Evolutionary conservation across 116 monocot genomes (phyloP).

Genomic region (Zostera marina): DNA sequence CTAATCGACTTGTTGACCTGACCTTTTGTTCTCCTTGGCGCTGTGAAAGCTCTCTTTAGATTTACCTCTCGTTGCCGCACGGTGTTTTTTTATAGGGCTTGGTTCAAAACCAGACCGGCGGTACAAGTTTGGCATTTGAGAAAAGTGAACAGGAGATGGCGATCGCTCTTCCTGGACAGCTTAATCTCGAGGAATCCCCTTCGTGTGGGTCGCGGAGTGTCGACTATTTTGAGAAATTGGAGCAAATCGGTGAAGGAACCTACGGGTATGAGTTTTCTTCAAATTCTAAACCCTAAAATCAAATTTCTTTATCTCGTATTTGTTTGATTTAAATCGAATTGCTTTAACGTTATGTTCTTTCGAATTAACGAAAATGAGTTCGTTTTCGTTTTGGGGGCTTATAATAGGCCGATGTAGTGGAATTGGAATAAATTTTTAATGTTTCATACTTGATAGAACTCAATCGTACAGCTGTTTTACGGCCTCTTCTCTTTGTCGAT

Average conservation of each 20-base stretch:
- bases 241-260: slow-evolving; percentile 97
- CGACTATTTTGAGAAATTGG: slow-evolving; percentile 92
- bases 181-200: slow-evolving; percentile 77
- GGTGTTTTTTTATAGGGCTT: slow-evolving; percentile 1
- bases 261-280: slow-evolving; percentile 39
- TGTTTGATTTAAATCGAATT: not conserved
- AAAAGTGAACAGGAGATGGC: slow-evolving; percentile 28
- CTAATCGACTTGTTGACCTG: too few species aligned
- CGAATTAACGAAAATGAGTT: too few species aligned
- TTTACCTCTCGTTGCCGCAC: not conserved
- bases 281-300: not conserved
- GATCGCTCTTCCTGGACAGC: slow-evolving; percentile 63
- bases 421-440: too few species aligned
- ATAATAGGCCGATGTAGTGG: too few species aligned
- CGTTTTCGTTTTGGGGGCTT: too few species aligned
- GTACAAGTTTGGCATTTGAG: not conserved
- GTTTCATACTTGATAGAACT: too few species aligned
- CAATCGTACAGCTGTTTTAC: too few species aligned
- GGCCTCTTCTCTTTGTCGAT: too few species aligned
- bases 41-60: too few species aligned
- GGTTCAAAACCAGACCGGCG: too few species aligned
- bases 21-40: too few species aligned
- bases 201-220: slow-evolving; percentile 88
- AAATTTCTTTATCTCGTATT: not conserved
- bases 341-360: too few species aligned